Percentiles rank a stretch among this genome's conserved stretches.
These are phyloP conservation scores for Pilaira anomala DNA, from an alignment of 192 early-diverging fungal species.

Conservation along the genomic window DNA sequence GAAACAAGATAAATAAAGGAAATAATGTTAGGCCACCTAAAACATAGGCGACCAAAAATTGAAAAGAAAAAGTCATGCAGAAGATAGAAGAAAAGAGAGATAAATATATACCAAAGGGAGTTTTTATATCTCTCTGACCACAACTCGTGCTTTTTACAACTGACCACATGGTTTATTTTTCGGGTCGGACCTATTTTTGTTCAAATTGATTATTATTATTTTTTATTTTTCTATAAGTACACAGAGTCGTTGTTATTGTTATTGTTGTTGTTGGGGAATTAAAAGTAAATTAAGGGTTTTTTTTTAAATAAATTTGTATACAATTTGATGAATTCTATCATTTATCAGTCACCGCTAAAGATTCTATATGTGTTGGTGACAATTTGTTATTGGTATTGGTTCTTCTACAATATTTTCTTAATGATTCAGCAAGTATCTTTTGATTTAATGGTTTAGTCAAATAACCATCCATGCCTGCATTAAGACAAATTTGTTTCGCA, in stretches of 20 bases:
- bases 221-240: no score
- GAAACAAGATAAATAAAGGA: slow-evolving; percentile 22
- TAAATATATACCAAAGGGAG: background rate
- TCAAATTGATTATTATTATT: no score
- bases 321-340: no score
- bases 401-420: slow-evolving; percentile 2
- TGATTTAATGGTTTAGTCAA: background rate
- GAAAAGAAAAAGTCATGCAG: background rate
- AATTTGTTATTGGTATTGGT: no score
- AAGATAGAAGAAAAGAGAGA: background rate
- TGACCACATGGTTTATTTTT: background rate
- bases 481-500: slow-evolving; percentile 41
- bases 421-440: slow-evolving; percentile 14
- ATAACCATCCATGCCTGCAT: slow-evolving; percentile 50
- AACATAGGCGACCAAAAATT: slow-evolving; percentile 34
- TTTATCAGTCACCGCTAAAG: no score
- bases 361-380: no score
- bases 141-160: background rate
- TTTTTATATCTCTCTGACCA: background rate
- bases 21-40: slow-evolving; percentile 46
- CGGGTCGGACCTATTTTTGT: no score
- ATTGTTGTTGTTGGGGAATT: no score
- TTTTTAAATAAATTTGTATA: no score
- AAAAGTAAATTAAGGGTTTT: no score
- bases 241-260: no score